Base-by-base conservation (phyloP, 257 asterid genomes). In the Gentiana macrophylla region DNA sequence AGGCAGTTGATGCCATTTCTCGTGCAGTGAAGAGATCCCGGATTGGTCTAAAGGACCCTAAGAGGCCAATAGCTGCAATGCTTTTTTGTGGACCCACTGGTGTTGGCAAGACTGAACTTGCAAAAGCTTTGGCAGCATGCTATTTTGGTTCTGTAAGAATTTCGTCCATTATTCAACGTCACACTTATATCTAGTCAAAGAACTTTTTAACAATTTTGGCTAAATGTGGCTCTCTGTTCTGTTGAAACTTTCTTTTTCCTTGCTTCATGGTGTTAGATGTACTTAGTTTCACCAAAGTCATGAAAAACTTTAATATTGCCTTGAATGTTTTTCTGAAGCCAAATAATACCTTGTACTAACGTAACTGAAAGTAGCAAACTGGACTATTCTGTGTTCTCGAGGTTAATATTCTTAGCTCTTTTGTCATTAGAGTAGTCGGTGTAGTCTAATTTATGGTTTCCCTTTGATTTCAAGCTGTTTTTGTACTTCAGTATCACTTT, bases 71-170 rank as follows among this genome's bases (percentile, higher is more conserved):
- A 65, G 96, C 97, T 37, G 90, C 95, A 43, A 83, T 91, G 90
- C 95, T 91, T 71, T 91, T 91, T 78, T 91, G 98, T 79, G 98
- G 98, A 53, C 97, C 98, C 44, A 91, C 98, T 44, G 98, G 98
- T 67, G 98, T 91, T 50, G 98, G 98, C 62, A 91, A 91, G 83
- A 87, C 97, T 55, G 98, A 91, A 71, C 89, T 91, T 61, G 73
- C 95, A 55, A 91, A 87, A 81, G 96, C 98, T 62, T 62, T 91
- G 77, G 94, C 97, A 55, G 93, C 94, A 49, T 76, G 76, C 60
- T 91, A 84, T 68, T 91, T 91, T 70, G 98, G 98, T 54, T 91
- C 95, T 32, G 98, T 91, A 80, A 79, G 97, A 58, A 67, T 73
- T 71, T 33, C 35, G 41, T 50, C 59, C 63, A 56, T 48, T 44